These are phyloP conservation scores for Hibiscus syriacus DNA, from an alignment of 345 rosid genomes.

Conservation along the genomic window DNA sequence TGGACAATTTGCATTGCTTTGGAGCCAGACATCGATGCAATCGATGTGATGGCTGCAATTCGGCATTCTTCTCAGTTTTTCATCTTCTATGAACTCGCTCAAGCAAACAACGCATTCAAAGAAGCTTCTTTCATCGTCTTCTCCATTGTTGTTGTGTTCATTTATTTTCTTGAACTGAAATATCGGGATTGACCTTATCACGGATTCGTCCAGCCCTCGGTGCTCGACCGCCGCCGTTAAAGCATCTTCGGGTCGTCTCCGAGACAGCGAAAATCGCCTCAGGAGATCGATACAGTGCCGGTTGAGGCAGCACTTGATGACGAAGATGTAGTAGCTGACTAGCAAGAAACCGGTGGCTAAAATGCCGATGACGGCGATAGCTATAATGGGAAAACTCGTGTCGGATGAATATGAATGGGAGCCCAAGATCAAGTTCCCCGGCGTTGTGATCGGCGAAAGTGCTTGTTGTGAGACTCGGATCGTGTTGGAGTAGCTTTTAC, in stretches of 20 bases:
- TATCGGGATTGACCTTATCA: conserved; percentile 75
- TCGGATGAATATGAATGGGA: conserved; percentile 25
- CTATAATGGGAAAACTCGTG: conserved; percentile 69
- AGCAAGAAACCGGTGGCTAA: conserved; percentile 75
- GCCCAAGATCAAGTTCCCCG: background rate
- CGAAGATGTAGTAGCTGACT: conserved; percentile 78
- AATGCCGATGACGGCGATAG: conserved; percentile 71
- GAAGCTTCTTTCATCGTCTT: conserved; percentile 18
- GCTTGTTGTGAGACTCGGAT: conserved; percentile 14
- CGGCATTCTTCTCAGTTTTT: conserved; percentile 65
- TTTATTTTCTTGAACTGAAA: conserved; percentile 61
- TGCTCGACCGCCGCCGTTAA: conserved; percentile 36
- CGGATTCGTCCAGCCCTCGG: conserved; percentile 78
- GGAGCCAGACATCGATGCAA: background rate
- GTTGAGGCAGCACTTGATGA: conserved; percentile 78
- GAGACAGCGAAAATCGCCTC: conserved; percentile 50
- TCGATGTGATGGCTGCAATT: conserved; percentile 44
- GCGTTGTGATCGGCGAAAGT: conserved; percentile 22
- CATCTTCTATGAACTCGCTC: conserved; percentile 75
- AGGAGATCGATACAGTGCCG: conserved; percentile 68
- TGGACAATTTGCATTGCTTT: background rate
- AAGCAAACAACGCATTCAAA: conserved; percentile 76
- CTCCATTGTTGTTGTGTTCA: too few species aligned
- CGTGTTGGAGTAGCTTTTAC: conserved; percentile 4
- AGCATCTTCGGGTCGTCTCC: conserved; percentile 40